These are phyloP conservation scores for Litchi chinensis DNA, from an alignment of 345 rosid genomes.

Conservation along the genomic window DNA sequence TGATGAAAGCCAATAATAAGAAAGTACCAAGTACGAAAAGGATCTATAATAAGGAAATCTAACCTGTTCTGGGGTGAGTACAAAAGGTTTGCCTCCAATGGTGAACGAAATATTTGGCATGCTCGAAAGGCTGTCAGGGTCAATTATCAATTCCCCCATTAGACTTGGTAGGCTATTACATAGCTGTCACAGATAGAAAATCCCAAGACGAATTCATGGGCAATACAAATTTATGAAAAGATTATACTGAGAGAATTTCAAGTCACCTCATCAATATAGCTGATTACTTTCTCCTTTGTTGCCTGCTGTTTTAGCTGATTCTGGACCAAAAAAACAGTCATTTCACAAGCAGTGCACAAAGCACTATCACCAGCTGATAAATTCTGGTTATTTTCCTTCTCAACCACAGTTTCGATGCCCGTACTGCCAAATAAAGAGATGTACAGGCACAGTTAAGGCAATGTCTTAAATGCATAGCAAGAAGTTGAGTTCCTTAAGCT, in stretches of 20 bases:
- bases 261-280: conserved; percentile 57
- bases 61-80: conserved; percentile 75
- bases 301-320: conserved; percentile 58
- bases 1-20: neutral
- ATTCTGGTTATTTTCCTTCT: conserved; percentile 32
- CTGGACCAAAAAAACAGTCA: conserved; percentile 71
- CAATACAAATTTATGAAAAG: neutral
- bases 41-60: neutral
- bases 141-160: conserved; percentile 55
- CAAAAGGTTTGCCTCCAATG: conserved; percentile 58
- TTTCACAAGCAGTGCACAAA: conserved; percentile 59
- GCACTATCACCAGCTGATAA: conserved; percentile 32
- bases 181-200: conserved; percentile 37
- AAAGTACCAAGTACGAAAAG: neutral
- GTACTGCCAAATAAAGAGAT: conserved; percentile 31
- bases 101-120: conserved; percentile 70
- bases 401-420: conserved; percentile 45
- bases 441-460: neutral
- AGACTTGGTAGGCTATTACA: conserved; percentile 79
- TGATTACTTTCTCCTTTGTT: conserved; percentile 56
- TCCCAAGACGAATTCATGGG: neutral
- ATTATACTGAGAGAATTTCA: neutral
- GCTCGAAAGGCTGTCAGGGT: conserved; percentile 45
- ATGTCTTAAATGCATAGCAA: neutral
- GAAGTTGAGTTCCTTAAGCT: neutral